Base-by-base conservation (phyloP, 2,329 filamentous ascomycete genomes). In the Zasmidium citrigriseum region DNA sequence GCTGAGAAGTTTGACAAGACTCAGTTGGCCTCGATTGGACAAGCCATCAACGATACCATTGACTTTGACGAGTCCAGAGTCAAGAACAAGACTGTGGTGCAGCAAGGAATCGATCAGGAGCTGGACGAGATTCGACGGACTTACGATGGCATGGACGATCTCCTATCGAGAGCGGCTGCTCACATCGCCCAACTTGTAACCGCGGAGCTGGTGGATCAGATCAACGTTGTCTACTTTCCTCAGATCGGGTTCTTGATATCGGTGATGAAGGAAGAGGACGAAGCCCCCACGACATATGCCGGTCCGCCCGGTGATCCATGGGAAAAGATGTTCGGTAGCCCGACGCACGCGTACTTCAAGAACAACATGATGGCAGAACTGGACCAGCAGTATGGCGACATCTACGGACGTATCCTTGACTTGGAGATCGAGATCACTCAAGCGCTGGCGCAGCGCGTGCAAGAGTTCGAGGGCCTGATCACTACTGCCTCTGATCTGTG, bases 371-470 rank as follows among this genome's bases (percentile, higher is more conserved):
- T 96, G 88, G 82, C 79, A 58, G 87, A 93, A 62, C 83, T 99
- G 74, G 93, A 98, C 68, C 80, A 83, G 10, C 83, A 89, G 57
- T 87, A 91, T 64, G 95, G 95, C 11, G 93, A 98, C 72, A 83
- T 96, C 25, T 93, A 93, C 67, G 87, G 89, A 38, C 82, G 86
- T 57, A 96, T 99, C 56, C 89, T 90, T 67, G 93, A 96, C 68
- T 86, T 86, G 55, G 93, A 99, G 72, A 93, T 97, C 46, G 90
- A 96, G 65, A 90, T 98, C 46, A 83, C 95, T 0, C 89, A 97
- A 67, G 79, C 83, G 2, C 83, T 99, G 25, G 86, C 90, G 1
- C 84, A 89, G 48, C 81, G 80, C 38, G 79, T 97, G 16, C 77
- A 97, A 0, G 78, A 86, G 61, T 84, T 89, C 62, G 87, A 93